phyloP scores from a whole-genome alignment of 805 yeast species.

The Alloascoidea hylecoeti region DNA sequence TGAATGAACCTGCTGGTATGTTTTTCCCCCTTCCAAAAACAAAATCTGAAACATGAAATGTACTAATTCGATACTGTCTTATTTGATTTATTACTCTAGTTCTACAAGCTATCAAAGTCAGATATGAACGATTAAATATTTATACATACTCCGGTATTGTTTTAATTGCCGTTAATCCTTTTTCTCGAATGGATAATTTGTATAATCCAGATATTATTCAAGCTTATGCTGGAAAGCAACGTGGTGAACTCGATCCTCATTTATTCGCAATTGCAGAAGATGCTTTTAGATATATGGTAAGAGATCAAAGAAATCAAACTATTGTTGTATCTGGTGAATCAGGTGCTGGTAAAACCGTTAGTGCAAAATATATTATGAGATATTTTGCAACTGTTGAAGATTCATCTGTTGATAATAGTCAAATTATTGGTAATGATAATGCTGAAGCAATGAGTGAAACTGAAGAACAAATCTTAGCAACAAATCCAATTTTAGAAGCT shows the following conservation, averaged over 20 bases:
- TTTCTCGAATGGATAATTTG: slow-evolving; percentile 80
- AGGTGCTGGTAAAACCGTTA: slow-evolving; percentile 97
- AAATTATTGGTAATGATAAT: background rate
- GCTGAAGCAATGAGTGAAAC: slow-evolving; percentile 68
- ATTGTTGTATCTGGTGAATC: slow-evolving; percentile 96
- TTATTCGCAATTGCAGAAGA: slow-evolving; percentile 96
- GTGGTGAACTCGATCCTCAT: slow-evolving; percentile 96
- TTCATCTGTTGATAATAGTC: slow-evolving; percentile 13
- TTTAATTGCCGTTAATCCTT: slow-evolving; percentile 91
- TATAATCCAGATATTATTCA: slow-evolving; percentile 89
- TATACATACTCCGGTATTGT: slow-evolving; percentile 97
- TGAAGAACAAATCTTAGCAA: slow-evolving; percentile 89
- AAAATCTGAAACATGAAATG: background rate
- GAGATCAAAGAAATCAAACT: slow-evolving; percentile 77
- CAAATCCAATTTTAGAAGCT: slow-evolving; percentile 95
- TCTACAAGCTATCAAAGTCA: slow-evolving; percentile 77
- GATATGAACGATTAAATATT: slow-evolving; percentile 82
- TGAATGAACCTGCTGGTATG: slow-evolving; percentile 75
- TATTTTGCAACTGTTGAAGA: slow-evolving; percentile 89
- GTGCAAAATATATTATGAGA: slow-evolving; percentile 95
- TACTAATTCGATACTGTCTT: background rate
- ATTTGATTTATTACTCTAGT: slow-evolving; percentile 23
- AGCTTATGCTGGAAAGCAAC: slow-evolving; percentile 81
- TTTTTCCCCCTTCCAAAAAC: too few species aligned
- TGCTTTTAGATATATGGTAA: slow-evolving; percentile 89